Percentiles rank a stretch among this genome's conserved stretches.
Evolutionary conservation across 139 green algal genomes (phyloP).

Genomic region (Closterium sp.): DNA sequence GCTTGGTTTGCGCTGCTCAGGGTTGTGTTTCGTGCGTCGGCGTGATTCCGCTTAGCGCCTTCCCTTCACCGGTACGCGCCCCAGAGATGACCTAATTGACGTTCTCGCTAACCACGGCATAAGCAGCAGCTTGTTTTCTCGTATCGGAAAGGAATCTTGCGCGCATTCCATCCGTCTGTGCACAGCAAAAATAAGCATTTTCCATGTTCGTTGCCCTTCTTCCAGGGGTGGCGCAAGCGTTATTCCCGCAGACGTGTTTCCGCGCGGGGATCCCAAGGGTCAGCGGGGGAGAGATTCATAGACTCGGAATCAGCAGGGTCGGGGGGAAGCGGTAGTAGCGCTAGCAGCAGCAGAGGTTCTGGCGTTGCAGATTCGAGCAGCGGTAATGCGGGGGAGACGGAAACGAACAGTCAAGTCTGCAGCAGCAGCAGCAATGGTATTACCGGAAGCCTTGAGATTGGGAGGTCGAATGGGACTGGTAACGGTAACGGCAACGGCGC

Average conservation of each 20-base stretch:
- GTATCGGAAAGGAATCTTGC: not conserved
- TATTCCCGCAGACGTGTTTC: not conserved
- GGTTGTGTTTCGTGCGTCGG: not conserved
- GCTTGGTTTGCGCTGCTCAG: not conserved
- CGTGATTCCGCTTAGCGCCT: not conserved
- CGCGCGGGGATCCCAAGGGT: not conserved
- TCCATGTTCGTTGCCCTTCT: not conserved
- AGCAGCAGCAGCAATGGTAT: not conserved
- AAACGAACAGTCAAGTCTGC: not conserved
- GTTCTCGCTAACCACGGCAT: not conserved
- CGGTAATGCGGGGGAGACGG: not conserved
- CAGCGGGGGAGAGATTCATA: not conserved
- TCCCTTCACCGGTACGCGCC: not conserved
- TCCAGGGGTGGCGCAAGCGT: not conserved
- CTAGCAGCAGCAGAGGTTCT: not conserved
- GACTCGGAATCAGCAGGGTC: not conserved
- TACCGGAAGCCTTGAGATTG: not conserved
- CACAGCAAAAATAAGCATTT: too few species aligned
- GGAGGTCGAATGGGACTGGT: not conserved
- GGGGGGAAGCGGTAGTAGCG: not conserved
- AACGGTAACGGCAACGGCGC: not conserved
- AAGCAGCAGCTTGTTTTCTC: not conserved
- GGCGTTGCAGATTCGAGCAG: not conserved
- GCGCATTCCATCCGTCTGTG: too few species aligned
- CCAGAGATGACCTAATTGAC: not conserved